These are phyloP conservation scores for Solanum hybrid DNA, from an alignment of 305 asterid genomes.

Conservation along the genomic window DNA sequence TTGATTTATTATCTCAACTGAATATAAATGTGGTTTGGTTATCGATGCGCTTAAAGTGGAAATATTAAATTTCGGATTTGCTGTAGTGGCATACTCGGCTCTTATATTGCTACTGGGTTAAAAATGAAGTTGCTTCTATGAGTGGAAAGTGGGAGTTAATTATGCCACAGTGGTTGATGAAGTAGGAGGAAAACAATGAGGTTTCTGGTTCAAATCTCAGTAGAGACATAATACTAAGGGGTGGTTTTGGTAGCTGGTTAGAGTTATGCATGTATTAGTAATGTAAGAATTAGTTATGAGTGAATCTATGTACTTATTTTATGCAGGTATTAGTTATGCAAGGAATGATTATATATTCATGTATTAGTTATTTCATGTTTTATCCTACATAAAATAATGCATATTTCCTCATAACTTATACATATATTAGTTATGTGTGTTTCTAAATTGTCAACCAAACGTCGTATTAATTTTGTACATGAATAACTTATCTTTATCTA, in stretches of 20 bases:
- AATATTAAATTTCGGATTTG: neutral
- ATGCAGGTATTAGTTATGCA: neutral
- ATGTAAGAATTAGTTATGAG: neutral
- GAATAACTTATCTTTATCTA: too few species aligned
- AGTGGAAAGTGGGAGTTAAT: neutral
- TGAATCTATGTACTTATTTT: neutral
- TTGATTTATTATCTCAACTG: neutral
- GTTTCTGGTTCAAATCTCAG: neutral
- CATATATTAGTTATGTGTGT: neutral
- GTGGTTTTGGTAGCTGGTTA: neutral
- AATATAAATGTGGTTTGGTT: neutral
- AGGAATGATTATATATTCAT: too few species aligned
- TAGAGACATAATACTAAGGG: neutral
- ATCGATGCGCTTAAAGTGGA: neutral
- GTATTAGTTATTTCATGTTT: too few species aligned
- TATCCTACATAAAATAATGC: neutral
- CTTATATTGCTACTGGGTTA: neutral
- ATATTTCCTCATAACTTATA: neutral
- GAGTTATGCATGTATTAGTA: neutral
- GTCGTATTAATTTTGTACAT: neutral
- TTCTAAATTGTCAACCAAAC: neutral
- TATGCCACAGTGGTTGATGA: neutral
- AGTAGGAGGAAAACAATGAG: neutral
- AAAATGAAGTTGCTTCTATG: neutral
- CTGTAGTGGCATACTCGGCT: neutral